These are phyloP conservation scores for Mycena vulgaris DNA, from an alignment of 768 basidiomycete genomes.

Conservation along the genomic window DNA sequence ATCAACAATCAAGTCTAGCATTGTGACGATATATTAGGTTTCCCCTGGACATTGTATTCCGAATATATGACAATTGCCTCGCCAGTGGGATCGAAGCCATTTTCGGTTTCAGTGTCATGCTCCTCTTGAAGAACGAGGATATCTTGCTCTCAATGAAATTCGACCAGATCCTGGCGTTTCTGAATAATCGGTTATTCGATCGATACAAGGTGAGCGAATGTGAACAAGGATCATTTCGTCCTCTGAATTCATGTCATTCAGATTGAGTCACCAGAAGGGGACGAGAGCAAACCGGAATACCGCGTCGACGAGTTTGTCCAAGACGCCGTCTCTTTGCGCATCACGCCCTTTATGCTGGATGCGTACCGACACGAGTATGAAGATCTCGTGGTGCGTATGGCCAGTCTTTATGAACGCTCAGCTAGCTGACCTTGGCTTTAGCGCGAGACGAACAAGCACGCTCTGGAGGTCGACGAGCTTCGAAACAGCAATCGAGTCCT, in stretches of 20 bases:
- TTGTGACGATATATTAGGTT: slow-evolving; percentile 68
- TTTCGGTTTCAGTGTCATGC: slow-evolving; percentile 92
- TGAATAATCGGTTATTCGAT: slow-evolving; percentile 89
- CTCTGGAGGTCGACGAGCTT: slow-evolving; percentile 86
- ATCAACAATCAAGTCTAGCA: background rate
- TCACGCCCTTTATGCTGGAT: slow-evolving; percentile 98
- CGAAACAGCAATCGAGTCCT: slow-evolving; percentile 85
- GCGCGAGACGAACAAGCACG: slow-evolving; percentile 86
- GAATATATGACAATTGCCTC: slow-evolving; percentile 96
- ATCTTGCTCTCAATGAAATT: slow-evolving; percentile 86
- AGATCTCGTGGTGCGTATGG: slow-evolving; percentile 71
- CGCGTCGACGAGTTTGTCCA: slow-evolving; percentile 87
- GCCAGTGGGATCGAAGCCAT: slow-evolving; percentile 98
- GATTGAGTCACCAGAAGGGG: slow-evolving; percentile 45
- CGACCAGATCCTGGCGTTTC: slow-evolving; percentile 88
- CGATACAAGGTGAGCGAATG: slow-evolving; percentile 72
- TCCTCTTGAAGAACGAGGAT: slow-evolving; percentile 92
- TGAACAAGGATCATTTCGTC: background rate
- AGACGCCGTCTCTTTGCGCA: slow-evolving; percentile 87
- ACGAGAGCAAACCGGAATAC: slow-evolving; percentile 60
- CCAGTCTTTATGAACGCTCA: background rate
- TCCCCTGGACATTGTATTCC: slow-evolving; percentile 93
- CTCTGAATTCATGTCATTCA: slow-evolving; percentile 32
- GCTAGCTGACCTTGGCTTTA: slow-evolving; percentile 35
- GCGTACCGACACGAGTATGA: slow-evolving; percentile 91